Evolutionary conservation across 495 filamentous ascomycete genomes (phyloP).

Genomic region (Hypoxylon lienhwacheense): DNA sequence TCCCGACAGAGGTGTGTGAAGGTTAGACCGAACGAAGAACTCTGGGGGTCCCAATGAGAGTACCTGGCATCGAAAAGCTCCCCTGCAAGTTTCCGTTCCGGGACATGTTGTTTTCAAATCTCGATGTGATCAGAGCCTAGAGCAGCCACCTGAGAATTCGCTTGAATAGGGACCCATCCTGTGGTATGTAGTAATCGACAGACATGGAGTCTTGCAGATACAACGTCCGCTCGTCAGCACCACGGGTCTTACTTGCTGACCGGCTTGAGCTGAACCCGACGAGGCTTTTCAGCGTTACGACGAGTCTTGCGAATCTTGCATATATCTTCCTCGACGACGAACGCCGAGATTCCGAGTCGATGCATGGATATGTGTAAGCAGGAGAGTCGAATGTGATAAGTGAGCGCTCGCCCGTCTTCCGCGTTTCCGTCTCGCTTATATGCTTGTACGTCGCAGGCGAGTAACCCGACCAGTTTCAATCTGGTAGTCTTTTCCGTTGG

Average conservation of each 20-base stretch:
- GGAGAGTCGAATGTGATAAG: constrained; percentile 16
- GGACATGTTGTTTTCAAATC: too few species aligned
- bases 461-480: background rate
- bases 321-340: constrained; percentile 7
- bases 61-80: too few species aligned
- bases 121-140: too few species aligned
- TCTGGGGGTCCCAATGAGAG: too few species aligned
- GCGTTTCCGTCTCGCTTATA: constrained; percentile 18
- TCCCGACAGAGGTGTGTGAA: too few species aligned
- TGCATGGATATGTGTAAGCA: constrained; percentile 18
- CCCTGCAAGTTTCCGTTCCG: too few species aligned
- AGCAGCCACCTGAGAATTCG: too few species aligned
- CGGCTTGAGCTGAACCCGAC: constrained; percentile 5
- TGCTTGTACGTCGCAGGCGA: background rate
- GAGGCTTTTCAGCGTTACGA: constrained; percentile 1
- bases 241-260: background rate
- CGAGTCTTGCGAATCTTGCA: background rate
- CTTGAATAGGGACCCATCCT: too few species aligned
- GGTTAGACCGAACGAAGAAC: too few species aligned
- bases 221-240: background rate
- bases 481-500: constrained; percentile 4
- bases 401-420: constrained; percentile 11
- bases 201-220: too few species aligned
- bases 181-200: too few species aligned
- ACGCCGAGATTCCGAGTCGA: constrained; percentile 31